Base-by-base conservation (phyloP, 2,329 filamentous ascomycete species). In the Simplicillium aogashimaense region DNA sequence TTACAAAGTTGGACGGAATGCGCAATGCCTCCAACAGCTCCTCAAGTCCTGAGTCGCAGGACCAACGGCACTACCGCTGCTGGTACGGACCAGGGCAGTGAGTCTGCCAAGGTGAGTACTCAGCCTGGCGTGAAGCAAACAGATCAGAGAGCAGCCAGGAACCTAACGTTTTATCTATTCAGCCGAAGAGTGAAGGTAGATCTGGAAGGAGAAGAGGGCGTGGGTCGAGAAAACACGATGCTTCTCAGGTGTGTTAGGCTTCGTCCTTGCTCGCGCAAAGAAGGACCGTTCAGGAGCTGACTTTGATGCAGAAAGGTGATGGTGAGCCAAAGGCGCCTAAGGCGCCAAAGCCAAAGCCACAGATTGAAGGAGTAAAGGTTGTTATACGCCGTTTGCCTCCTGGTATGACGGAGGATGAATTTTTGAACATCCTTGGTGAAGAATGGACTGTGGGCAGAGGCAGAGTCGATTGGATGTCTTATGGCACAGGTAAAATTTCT, bases 381-480 rank as follows among this genome's bases (percentile, higher is more conserved):
- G 71, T 94, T 17, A 71, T 95, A 40, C 80, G 94, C 39, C 77
- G 90, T 42, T 74, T 98, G 4, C 86, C 92, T 9, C 89, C 92
- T 2, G 86, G 83, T 8, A 70, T 98, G 58, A 94, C 85, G 0
- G 76, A 86, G 53, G 61, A 72, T 1, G 92, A 98, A 53, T 90
- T 94, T 47, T 69, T 80, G 51, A 60, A 66, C 12, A 71, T 79
- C 8, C 59, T 95, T 11, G 89, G 88, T 4, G 72, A 81, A 2
- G 82, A 88, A 37, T 97, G 90, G 90, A 84, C 80, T 53, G 53
- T 74, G 3, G 85, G 84, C n/a, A 76, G 74, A 36, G 87, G 86
- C 28, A 92, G 81, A 56, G 78, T 94, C 11, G 89, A 94, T 58
- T 95, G 86, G 86, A 70, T 84, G 48, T 74, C 74, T 37, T 98